Percentiles rank a stretch among this genome's conserved stretches.
phyloP scores from a whole-genome alignment of 345 rosid species.

The Pseudoturritis turrita region DNA sequence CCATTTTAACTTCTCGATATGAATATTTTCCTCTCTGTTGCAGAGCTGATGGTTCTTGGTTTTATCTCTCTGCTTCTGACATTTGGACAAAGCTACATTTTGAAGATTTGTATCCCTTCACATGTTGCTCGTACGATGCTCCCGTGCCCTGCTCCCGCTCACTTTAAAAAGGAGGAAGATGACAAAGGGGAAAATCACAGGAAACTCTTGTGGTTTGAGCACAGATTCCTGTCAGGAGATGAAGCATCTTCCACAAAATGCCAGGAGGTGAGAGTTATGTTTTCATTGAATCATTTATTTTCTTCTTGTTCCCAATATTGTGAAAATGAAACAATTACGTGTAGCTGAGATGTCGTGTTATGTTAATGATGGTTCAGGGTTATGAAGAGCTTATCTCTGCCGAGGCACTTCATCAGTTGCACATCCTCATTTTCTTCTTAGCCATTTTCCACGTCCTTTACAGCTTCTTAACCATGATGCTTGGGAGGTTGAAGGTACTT shows the following conservation, averaged over 20 bases:
- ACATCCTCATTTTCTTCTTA: conserved; percentile 88
- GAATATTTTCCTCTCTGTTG: conserved; percentile 20
- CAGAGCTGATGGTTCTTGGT: conserved; percentile 94
- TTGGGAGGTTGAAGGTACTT: conserved; percentile 85
- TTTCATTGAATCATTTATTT: not conserved
- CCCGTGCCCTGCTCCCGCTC: conserved; percentile 43
- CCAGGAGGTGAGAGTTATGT: conserved; percentile 38
- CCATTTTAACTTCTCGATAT: not conserved
- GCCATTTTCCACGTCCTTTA: conserved; percentile 79
- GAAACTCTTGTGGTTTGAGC: conserved; percentile 55
- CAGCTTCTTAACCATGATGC: conserved; percentile 79
- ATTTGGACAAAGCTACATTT: conserved; percentile 60
- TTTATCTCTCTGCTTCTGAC: conserved; percentile 87
- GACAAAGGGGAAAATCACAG: conserved; percentile 41
- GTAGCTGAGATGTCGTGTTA: conserved; percentile 14
- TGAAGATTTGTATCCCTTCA: conserved; percentile 58
- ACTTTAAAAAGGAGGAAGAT: not conserved
- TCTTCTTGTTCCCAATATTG: not conserved
- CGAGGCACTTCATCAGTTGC: conserved; percentile 76
- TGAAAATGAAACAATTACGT: not conserved
- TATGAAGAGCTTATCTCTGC: conserved; percentile 62
- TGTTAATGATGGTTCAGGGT: conserved; percentile 46
- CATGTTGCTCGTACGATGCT: conserved; percentile 58
- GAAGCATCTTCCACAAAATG: conserved; percentile 38
- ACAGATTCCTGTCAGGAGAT: conserved; percentile 41